Base-by-base conservation (phyloP, 352 stramenopile species). In the Pythium biforme region DNA sequence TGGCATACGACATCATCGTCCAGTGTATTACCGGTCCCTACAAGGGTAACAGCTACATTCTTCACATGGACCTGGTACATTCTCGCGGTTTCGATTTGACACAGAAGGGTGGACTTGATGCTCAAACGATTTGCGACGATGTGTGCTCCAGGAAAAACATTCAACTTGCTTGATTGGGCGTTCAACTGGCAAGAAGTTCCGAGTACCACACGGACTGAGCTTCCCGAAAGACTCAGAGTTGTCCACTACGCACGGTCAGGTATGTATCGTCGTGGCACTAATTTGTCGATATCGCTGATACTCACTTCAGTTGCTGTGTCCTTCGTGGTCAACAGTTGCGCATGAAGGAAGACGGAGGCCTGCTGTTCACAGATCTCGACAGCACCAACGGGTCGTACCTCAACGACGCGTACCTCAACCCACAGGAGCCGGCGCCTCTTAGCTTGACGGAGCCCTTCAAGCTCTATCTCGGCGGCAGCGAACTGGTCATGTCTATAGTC, bases 191-290 rank as follows among this genome's bases (percentile, higher is more conserved):
- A 81, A 82, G 51, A 95, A 95, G 58, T 95, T 91, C 41, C 79
- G 80, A 19, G 57, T 72, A 15, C 84, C 86, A 31, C 72, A 82
- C 49, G 86, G 86, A 8, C 57, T 95, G 49, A 94, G 84, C 45
- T 64, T 95, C 40, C 77, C 81, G 1, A 92, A 93, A 53, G 86
- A 95, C 64, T 76, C 70, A 4, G 83, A 95, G 54, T 61, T 95
- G 2, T 95, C 86, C 31, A 95, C 86, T n/a, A 89, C 82, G 1
- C 86, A 95, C 48, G 84, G 69, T 29, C 74, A 95, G 79, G 82
- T 70, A 59, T 2, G 22, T 11, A 15, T 37, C 31, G 14, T 11
- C 7, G 8, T 12, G 1, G 31, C 14, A 10, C 14, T 37, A 11
- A 37, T 11, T 37, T 37, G 31, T 11, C 17, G 47, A 7, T 3